Base-by-base conservation (phyloP, 495 filamentous ascomycete species). In the Elaphomyces granulatus region DNA sequence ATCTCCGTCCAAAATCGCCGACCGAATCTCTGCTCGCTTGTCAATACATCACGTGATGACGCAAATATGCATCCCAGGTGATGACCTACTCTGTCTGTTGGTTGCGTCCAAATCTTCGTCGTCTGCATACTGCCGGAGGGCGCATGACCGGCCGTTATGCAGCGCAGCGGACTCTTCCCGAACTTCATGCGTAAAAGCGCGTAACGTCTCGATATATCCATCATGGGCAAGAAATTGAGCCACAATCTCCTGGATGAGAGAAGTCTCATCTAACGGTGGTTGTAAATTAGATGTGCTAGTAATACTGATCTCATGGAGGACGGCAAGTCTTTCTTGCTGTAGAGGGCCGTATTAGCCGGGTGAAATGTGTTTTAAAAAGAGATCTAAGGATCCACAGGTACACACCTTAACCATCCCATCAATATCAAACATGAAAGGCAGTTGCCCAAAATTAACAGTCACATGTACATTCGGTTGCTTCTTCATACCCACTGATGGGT, bases 401-500 rank as follows among this genome's bases (percentile, higher is more conserved):
- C 51, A 10, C 38, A 87, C 87, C 67, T 73, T 69, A 56, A 96
- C 78, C 68, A 90, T 77, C 37, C 69, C 67, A 56, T 96, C 87
- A 45, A 99, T 96, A 56, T 95, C 83, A 60, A 81, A 99, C 36
- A 83, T 68, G 54, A 99, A 99, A 15, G 80, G 78, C 42, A 67
- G 70, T 56, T 93, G 84, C 30, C 90, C 90, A 67, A 99, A 95
- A 57, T 99, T 99, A 35, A 78, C 82, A 37, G 72, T 69, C 46
- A 99, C 58, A 51, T 87, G 78, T 43, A 94, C 87, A 31, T 78
- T 76, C 0, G 80, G 71, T 51, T 66, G 53, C 34, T 79, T 87
- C 65, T 94, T 95, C 70, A 99, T 81, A n/a, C 92, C 90, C 6
- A 96, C 77, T 0, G 81, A 81, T 7, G 90, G 90, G 59, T 81